These are phyloP conservation scores for Paraurostyla sp. DNA, from an alignment of 73 alveolate species.

Conservation along the genomic window DNA sequence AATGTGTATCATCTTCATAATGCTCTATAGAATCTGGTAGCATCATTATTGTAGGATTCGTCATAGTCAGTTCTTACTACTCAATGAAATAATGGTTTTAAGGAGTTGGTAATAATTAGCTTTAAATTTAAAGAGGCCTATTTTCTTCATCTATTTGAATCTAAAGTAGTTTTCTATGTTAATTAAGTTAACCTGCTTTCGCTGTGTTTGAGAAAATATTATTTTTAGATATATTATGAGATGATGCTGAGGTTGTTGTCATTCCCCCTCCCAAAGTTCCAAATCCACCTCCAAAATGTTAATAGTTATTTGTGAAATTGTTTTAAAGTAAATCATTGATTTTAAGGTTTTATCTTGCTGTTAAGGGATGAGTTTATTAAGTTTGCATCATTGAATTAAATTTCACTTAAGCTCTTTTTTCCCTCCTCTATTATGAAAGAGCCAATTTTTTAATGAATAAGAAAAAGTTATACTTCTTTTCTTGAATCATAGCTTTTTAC, in stretches of 20 bases:
- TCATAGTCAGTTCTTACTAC: conserved; percentile 31
- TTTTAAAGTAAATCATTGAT: too few relatives aligned
- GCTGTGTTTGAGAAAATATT: neutral
- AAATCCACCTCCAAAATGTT: too few relatives aligned
- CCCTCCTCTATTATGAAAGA: neutral
- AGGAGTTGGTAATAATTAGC: neutral
- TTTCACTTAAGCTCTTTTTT: neutral
- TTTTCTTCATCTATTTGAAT: neutral
- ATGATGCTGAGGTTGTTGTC: too few relatives aligned
- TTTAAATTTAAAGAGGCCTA: conserved; percentile 22
- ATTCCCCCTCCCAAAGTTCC: too few relatives aligned
- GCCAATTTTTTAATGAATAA: neutral
- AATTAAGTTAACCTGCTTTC: neutral
- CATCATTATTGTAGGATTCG: conserved; percentile 55
- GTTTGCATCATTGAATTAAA: neutral
- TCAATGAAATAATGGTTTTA: neutral
- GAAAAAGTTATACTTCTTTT: neutral
- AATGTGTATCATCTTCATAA: conserved; percentile 21
- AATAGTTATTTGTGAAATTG: too few relatives aligned
- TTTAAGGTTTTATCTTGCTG: too few relatives aligned
- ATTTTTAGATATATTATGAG: neutral
- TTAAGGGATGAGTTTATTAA: too few relatives aligned
- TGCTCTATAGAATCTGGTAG: conserved; percentile 12
- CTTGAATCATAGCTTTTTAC: neutral
- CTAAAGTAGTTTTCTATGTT: neutral